These are phyloP conservation scores for Cyberlindnera subsufficiens DNA, from an alignment of 805 yeast species.

Conservation along the genomic window DNA sequence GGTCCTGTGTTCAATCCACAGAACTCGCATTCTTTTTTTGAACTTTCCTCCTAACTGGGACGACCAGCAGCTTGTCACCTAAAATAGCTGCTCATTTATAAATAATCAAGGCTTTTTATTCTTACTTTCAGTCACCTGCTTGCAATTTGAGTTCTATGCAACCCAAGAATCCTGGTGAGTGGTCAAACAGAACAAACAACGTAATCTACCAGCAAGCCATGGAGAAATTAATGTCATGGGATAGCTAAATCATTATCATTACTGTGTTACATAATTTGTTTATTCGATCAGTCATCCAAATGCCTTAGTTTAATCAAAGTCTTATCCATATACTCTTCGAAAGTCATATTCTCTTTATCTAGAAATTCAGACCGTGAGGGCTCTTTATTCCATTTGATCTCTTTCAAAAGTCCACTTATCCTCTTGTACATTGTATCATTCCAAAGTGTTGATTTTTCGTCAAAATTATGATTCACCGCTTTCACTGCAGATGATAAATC, in stretches of 20 bases:
- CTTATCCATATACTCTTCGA: constrained; percentile 12
- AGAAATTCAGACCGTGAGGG: background rate
- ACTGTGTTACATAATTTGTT: background rate
- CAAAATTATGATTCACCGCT: constrained; percentile 13
- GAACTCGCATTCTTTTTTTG: constrained; percentile 38
- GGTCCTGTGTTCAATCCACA: constrained; percentile 83
- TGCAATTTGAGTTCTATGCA: too few species aligned
- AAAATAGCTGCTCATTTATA: too few species aligned
- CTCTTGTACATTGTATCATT: constrained; percentile 16
- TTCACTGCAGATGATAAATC: constrained; percentile 5
- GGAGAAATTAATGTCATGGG: background rate
- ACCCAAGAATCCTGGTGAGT: too few species aligned
- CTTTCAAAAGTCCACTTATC: constrained; percentile 17
- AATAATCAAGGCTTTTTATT: too few species aligned
- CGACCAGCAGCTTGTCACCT: too few species aligned
- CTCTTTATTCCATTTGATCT: constrained; percentile 11
- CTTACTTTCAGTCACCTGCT: background rate
- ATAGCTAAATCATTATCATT: background rate
- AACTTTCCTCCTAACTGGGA: too few species aligned
- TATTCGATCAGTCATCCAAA: background rate
- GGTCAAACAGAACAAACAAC: too few species aligned
- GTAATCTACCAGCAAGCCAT: too few species aligned
- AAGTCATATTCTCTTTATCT: constrained; percentile 9
- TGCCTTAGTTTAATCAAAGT: constrained; percentile 10
- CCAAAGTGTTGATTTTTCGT: constrained; percentile 14